These are phyloP conservation scores for Ophiostoma piceae DNA, from an alignment of 2,329 filamentous ascomycete species.

Conservation along the genomic window DNA sequence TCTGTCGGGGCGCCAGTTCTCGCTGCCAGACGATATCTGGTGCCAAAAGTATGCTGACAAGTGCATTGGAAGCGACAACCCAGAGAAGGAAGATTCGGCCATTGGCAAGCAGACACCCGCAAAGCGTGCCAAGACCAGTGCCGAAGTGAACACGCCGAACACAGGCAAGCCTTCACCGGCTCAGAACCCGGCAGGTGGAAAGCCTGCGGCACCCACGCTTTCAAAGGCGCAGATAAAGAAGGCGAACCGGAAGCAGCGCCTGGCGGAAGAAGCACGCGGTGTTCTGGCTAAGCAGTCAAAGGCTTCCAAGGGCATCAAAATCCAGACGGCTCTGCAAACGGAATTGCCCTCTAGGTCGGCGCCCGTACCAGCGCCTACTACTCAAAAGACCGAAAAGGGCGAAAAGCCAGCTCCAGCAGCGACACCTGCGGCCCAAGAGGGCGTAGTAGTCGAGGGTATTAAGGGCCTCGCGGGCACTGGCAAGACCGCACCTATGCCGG, in stretches of 20 bases:
- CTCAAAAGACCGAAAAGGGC: background rate
- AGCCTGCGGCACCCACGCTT: background rate
- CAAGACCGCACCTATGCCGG: background rate
- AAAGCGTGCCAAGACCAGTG: slow-evolving; percentile 10
- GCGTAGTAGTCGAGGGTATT: background rate
- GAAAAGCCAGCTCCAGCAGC: background rate
- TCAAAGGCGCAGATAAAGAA: slow-evolving; percentile 12
- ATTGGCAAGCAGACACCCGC: background rate
- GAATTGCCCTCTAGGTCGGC: background rate
- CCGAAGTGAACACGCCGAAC: background rate
- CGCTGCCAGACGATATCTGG: slow-evolving; percentile 45
- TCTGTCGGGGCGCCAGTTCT: slow-evolving; percentile 23
- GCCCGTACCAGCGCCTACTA: background rate
- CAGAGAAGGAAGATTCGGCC: background rate
- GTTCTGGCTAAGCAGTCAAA: background rate
- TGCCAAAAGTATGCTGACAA: slow-evolving; percentile 33
- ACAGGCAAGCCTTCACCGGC: background rate
- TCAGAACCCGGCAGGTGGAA: background rate
- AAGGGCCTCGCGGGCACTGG: background rate
- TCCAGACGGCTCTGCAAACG: background rate
- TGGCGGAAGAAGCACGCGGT: background rate
- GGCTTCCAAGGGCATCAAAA: background rate
- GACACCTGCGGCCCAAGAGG: background rate
- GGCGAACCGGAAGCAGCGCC: slow-evolving; percentile 5
- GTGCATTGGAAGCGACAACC: background rate